Conservation (phyloP, 768 basidiomycete species). For the Boletus sensibilis region DNA sequence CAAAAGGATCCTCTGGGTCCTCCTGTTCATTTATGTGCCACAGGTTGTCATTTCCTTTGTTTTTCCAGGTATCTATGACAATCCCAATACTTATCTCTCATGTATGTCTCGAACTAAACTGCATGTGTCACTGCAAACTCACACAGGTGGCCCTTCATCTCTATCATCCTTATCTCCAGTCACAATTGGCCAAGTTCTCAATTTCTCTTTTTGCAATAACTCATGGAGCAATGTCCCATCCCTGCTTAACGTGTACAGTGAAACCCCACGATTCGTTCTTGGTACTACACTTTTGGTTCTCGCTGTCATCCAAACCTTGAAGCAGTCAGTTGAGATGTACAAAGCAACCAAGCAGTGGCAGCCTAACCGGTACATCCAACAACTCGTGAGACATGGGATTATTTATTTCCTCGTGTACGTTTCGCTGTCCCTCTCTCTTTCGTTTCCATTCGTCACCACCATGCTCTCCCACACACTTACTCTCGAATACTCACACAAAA, state of each 20-base stretch:
- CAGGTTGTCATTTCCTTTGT: background rate
- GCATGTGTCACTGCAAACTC: too few species aligned
- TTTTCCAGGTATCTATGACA: background rate
- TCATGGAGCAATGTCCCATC: too few species aligned
- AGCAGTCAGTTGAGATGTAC: slow-evolving; percentile 2
- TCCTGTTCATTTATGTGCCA: background rate
- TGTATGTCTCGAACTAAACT: background rate
- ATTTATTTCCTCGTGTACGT: slow-evolving; percentile 13
- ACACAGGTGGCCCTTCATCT: too few species aligned
- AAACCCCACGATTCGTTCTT: background rate
- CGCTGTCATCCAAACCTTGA: background rate
- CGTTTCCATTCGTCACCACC: background rate
- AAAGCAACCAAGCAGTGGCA: slow-evolving; percentile 8
- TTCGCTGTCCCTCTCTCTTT: background rate
- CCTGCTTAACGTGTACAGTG: background rate
- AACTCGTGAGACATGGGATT: slow-evolving; percentile 3
- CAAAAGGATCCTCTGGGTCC: background rate
- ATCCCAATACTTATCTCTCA: background rate
- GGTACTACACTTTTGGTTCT: background rate
- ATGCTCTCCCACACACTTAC: background rate
- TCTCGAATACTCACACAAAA: background rate
- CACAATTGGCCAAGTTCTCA: too few species aligned
- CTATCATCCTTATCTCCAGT: too few species aligned
- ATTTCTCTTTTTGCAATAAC: too few species aligned
- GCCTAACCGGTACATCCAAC: slow-evolving; percentile 1